phyloP scores from a whole-genome alignment of 2,329 filamentous ascomycete species.

The Thelonectria olida region DNA sequence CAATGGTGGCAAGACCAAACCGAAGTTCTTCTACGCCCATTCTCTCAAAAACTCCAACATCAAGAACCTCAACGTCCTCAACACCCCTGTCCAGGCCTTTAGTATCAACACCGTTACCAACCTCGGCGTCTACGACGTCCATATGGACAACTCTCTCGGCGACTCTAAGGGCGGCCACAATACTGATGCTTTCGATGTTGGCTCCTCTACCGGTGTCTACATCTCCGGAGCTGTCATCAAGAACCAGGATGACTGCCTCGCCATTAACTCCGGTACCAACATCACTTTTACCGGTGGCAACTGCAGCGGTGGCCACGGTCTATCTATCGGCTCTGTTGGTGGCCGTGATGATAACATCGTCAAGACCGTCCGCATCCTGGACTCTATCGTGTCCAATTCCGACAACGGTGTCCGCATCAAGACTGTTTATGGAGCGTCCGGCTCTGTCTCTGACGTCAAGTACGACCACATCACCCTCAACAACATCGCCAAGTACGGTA shows the following conservation, averaged over 20 bases:
- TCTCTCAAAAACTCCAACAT: conserved; percentile 48
- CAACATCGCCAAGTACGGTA: conserved; percentile 52
- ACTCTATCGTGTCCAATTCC: conserved; percentile 60
- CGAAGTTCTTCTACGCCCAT: conserved; percentile 66
- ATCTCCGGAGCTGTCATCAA: conserved; percentile 63
- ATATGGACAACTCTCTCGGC: conserved; percentile 51
- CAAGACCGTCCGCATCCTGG: conserved; percentile 57
- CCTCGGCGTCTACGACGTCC: conserved; percentile 47
- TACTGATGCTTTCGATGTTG: conserved; percentile 69
- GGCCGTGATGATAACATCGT: conserved; percentile 63
- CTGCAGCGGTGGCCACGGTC: conserved; percentile 56
- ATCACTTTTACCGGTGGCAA: conserved; percentile 56
- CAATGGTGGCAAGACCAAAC: conserved; percentile 70
- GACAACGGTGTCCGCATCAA: conserved; percentile 63
- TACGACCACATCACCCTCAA: conserved; percentile 54
- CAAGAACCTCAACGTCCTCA: conserved; percentile 50
- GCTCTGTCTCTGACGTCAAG: conserved; percentile 53
- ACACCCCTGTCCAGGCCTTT: conserved; percentile 54
- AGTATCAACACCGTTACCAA: conserved; percentile 49
- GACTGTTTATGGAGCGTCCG: conserved; percentile 57
- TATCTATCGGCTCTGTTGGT: conserved; percentile 55
- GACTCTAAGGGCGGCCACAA: conserved; percentile 55
- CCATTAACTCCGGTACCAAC: conserved; percentile 62
- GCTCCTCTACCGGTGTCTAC: conserved; percentile 56
- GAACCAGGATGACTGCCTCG: conserved; percentile 71